These are phyloP conservation scores for Claviceps digitariae DNA, from an alignment of 2,329 filamentous ascomycete genomes.

Conservation along the genomic window DNA sequence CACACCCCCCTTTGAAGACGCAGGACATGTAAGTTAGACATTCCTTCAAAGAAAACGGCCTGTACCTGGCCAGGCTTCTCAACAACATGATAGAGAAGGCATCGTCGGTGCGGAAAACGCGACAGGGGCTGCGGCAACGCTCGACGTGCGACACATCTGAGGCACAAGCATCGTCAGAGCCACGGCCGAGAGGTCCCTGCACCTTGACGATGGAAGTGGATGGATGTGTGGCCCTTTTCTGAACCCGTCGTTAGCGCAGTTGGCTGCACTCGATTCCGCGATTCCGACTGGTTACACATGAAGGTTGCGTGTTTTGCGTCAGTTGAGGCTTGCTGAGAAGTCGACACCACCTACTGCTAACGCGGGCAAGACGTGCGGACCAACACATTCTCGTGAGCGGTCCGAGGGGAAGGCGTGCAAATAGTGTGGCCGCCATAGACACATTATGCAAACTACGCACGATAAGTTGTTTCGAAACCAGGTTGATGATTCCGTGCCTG, in stretches of 20 bases:
- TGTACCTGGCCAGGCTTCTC: background rate
- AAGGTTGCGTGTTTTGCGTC: background rate
- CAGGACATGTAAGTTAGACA: background rate
- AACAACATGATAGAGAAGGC: background rate
- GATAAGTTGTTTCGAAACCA: background rate
- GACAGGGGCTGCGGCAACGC: conserved; percentile 16
- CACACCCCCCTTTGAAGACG: background rate
- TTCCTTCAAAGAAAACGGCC: background rate
- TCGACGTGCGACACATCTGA: conserved; percentile 35
- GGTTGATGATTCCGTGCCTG: background rate
- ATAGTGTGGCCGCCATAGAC: background rate
- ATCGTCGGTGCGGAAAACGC: conserved; percentile 6
- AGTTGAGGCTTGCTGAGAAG: background rate
- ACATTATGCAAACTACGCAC: background rate
- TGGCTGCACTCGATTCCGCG: background rate
- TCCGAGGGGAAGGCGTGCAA: background rate
- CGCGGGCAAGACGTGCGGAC: background rate
- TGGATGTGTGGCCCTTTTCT: background rate
- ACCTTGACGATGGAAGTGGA: background rate
- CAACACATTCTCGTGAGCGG: background rate
- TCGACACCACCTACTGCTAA: background rate
- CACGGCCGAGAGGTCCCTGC: conserved; percentile 1
- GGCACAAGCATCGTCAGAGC: conserved; percentile 18
- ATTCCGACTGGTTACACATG: background rate
- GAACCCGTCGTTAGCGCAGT: background rate